Conservation (phyloP, 2,329 filamentous ascomycete species). For the Exophiala sideris region DNA sequence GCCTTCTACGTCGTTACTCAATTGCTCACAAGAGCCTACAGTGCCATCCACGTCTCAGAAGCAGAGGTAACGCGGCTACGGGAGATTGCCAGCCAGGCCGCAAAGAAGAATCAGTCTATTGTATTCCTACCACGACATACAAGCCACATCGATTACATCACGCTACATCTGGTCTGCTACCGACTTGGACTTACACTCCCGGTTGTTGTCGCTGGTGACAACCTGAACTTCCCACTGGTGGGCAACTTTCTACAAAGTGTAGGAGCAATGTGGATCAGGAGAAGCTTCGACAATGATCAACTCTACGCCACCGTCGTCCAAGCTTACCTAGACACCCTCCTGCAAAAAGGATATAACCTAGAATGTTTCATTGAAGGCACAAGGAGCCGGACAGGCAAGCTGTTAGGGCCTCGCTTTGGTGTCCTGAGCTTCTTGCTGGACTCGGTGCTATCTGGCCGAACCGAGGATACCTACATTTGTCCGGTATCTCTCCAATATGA, state of each 20-base stretch:
- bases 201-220: constrained; percentile 91
- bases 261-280: constrained; percentile 64
- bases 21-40: constrained; percentile 85
- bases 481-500: constrained; percentile 98
- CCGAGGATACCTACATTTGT: constrained; percentile 87
- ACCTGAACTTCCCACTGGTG: constrained; percentile 88
- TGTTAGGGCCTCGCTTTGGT: constrained; percentile 90
- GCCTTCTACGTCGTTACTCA: constrained; percentile 90
- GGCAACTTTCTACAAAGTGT: constrained; percentile 90
- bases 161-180: constrained; percentile 92
- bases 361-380: constrained; percentile 98
- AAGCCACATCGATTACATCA: constrained; percentile 95
- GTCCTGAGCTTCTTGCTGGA: constrained; percentile 91
- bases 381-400: constrained; percentile 86
- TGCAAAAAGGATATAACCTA: constrained; percentile 89
- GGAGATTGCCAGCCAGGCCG: constrained; percentile 76
- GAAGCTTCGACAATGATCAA: constrained; percentile 87
- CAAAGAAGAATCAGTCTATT: constrained; percentile 86
- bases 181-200: constrained; percentile 83
- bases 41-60: constrained; percentile 92
- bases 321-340: constrained; percentile 86
- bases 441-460: constrained; percentile 79
- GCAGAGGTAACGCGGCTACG: constrained; percentile 84
- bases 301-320: constrained; percentile 92
- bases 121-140: constrained; percentile 93